phyloP scores from a whole-genome alignment of 1,284 basidiomycete species.

The Veloboletus limbatus region DNA sequence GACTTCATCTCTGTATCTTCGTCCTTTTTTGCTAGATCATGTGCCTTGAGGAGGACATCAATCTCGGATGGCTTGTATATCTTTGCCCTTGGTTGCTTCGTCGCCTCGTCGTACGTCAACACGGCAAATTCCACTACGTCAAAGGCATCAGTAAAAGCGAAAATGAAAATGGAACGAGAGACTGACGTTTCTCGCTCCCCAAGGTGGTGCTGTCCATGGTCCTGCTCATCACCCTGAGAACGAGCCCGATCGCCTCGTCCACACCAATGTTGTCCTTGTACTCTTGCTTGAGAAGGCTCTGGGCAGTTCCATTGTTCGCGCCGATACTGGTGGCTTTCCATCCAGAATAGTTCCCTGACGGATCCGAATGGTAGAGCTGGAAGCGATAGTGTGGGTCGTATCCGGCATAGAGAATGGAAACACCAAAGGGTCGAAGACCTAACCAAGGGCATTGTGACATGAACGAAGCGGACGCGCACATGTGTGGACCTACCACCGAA shows the following conservation, averaged over 20 bases:
- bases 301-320: conserved; percentile 93
- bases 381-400: conserved; percentile 96
- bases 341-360: conserved; percentile 97
- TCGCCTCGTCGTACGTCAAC: conserved; percentile 77
- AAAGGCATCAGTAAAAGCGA: too few relatives aligned
- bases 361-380: conserved; percentile 98
- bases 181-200: conserved; percentile 90
- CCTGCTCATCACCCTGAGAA: conserved; percentile 96
- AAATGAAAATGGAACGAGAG: not conserved
- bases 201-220: conserved; percentile 99
- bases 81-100: conserved; percentile 84
- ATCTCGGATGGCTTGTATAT: conserved; percentile 93
- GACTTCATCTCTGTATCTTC: conserved; percentile 72
- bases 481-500: conserved; percentile 71
- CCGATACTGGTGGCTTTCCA: conserved; percentile 99
- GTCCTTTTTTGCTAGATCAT: conserved; percentile 86
- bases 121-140: conserved; percentile 93
- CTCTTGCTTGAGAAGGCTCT: conserved; percentile 95
- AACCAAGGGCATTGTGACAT: not conserved
- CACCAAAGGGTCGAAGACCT: conserved; percentile 97
- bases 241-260: conserved; percentile 89
- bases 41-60: conserved; percentile 78
- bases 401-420: conserved; percentile 94
- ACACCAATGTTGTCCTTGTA: conserved; percentile 94
- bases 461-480: not conserved